Conservation (phyloP, 768 basidiomycete genomes). For the Cystoderma amianthinum region DNA sequence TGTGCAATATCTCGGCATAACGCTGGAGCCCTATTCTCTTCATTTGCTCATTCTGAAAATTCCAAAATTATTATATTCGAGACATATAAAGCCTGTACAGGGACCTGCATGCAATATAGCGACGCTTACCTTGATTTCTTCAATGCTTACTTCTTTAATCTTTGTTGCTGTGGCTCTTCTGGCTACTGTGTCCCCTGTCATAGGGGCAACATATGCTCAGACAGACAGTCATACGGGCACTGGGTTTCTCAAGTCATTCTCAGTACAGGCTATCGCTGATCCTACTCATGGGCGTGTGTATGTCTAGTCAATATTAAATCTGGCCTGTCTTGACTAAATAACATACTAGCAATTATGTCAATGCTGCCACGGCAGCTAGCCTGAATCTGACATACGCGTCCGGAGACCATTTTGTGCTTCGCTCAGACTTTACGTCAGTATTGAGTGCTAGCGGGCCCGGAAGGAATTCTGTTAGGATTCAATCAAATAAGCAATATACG, state of each 20-base stretch:
- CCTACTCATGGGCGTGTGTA: slow-evolving; percentile 66
- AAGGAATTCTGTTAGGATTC: slow-evolving; percentile 50
- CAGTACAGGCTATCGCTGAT: slow-evolving; percentile 41
- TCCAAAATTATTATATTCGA: no score
- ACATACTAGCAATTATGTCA: slow-evolving; percentile 36
- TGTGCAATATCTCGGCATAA: no score
- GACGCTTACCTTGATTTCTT: not conserved
- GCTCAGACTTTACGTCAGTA: slow-evolving; percentile 43
- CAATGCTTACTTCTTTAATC: not conserved
- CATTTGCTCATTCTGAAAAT: no score
- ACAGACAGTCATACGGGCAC: slow-evolving; percentile 37
- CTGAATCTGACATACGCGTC: slow-evolving; percentile 53
- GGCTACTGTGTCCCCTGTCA: slow-evolving; percentile 14
- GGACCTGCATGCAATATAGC: no score
- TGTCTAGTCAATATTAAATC: slow-evolving; percentile 9
- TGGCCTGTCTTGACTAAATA: not conserved
- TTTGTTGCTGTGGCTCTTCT: slow-evolving; percentile 1
- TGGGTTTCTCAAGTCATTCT: slow-evolving; percentile 46
- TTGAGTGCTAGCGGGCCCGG: slow-evolving; percentile 44
- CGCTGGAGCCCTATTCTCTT: no score
- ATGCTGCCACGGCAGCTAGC: slow-evolving; percentile 38
- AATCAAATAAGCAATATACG: slow-evolving; percentile 43
- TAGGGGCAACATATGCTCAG: slow-evolving; percentile 37
- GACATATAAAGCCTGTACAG: no score
- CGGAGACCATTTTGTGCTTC: slow-evolving; percentile 45